Percentiles rank a stretch among this genome's conserved stretches.
Evolutionary conservation across 768 basidiomycete genomes (phyloP).

Genomic region (Mycena latifolia): DNA sequence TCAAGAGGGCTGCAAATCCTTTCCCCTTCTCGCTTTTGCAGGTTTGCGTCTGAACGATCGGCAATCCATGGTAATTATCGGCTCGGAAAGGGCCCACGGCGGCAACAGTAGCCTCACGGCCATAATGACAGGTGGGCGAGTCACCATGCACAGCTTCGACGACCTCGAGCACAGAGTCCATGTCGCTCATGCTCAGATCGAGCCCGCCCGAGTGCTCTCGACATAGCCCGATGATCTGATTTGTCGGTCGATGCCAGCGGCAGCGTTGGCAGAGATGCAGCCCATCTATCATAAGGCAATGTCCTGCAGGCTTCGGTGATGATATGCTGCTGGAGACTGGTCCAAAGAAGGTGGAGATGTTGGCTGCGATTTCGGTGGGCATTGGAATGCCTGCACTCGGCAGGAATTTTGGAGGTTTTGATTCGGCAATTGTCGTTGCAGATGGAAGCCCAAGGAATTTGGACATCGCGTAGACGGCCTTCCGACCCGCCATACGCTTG

Average conservation of each 20-base stretch:
- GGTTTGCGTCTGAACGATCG: conserved; percentile 29
- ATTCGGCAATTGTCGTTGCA: background rate
- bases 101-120: too few relatives aligned
- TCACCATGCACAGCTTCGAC: conserved; percentile 26
- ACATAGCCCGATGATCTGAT: background rate
- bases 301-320: background rate
- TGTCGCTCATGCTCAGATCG: background rate
- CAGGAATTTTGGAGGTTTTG: background rate
- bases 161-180: background rate
- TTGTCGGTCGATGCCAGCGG: background rate
- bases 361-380: background rate
- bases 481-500: conserved; percentile 1
- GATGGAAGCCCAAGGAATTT: conserved; percentile 4
- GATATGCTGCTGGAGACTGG: background rate
- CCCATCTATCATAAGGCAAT: background rate
- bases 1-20: background rate
- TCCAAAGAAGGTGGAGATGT: background rate
- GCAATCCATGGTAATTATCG: conserved; percentile 19
- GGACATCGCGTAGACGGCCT: conserved; percentile 3
- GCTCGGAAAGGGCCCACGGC: conserved; percentile 5
- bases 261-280: background rate
- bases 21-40: conserved; percentile 31
- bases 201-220: background rate
- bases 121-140: too few relatives aligned
- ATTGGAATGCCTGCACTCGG: background rate